Percentiles rank a stretch among this genome's conserved stretches.
These are phyloP conservation scores for Globisporangium okanoganense DNA, from an alignment of 352 stramenopile species.

Conservation along the genomic window DNA sequence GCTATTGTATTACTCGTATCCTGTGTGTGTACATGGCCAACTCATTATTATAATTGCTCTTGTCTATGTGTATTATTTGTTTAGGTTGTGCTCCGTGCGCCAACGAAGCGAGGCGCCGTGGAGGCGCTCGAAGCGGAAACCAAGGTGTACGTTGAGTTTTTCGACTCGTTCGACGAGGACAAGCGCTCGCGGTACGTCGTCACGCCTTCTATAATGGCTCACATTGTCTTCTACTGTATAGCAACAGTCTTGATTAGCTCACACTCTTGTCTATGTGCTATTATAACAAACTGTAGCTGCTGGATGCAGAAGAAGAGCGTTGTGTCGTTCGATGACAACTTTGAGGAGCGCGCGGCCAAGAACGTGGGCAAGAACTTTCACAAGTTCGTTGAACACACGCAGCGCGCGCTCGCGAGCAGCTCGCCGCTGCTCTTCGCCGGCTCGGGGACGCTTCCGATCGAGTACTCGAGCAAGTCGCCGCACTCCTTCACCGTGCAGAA, in stretches of 20 bases:
- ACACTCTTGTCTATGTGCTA: conserved; percentile 15
- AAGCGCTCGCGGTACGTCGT: conserved; percentile 48
- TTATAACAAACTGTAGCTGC: conserved; percentile 30
- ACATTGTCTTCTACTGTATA: background rate
- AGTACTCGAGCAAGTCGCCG: conserved; percentile 75
- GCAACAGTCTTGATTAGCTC: background rate
- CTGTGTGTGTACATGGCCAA: background rate
- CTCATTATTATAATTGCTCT: background rate
- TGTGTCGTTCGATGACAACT: conserved; percentile 60
- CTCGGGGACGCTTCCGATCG: conserved; percentile 62
- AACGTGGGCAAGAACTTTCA: conserved; percentile 80
- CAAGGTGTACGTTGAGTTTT: conserved; percentile 84
- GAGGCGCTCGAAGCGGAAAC: conserved; percentile 59
- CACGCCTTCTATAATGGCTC: background rate
- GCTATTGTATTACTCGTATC: background rate
- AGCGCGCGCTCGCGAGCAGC: conserved; percentile 62
- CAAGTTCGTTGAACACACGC: conserved; percentile 63
- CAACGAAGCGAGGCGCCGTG: conserved; percentile 45
- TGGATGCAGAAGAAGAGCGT: conserved; percentile 86
- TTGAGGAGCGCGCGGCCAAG: conserved; percentile 76
- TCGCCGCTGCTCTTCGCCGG: conserved; percentile 68
- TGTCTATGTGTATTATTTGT: background rate
- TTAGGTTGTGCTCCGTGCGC: conserved; percentile 66
- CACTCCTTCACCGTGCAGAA: conserved; percentile 41
- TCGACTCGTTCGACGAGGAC: conserved; percentile 68